Conservation (phyloP, 306 rosid species). For the Trifolium fragiferum region DNA sequence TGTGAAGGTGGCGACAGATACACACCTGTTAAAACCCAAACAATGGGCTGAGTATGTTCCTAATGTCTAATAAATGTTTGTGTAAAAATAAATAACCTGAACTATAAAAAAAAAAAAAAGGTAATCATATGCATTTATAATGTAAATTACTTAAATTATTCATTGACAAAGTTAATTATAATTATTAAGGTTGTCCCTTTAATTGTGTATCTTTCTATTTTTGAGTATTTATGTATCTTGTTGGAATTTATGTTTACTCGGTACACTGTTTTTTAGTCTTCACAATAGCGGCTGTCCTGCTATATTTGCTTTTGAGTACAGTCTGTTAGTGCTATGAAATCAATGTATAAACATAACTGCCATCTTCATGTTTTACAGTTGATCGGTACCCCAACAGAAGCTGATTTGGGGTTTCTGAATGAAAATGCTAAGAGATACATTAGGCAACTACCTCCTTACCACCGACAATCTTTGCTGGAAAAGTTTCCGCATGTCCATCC, state of each 20-base stretch:
- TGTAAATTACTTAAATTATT: neutral
- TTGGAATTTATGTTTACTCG: too few species aligned
- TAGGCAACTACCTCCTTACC: conserved; percentile 73
- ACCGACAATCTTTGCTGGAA: conserved; percentile 83
- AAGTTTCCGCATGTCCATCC: conserved; percentile 96
- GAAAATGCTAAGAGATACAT: conserved; percentile 98
- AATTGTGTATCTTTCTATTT: neutral
- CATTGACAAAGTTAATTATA: neutral
- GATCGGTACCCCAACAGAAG: conserved; percentile 98
- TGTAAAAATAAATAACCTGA: neutral
- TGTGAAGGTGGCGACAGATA: neutral
- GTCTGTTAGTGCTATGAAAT: conserved; percentile 15
- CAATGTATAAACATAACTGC: conserved; percentile 26
- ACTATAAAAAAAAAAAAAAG: neutral
- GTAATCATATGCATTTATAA: neutral
- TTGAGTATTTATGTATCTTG: too few species aligned
- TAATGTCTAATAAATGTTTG: neutral
- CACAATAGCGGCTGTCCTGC: neutral
- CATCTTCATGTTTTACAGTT: conserved; percentile 62
- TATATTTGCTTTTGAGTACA: neutral
- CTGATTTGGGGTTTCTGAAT: conserved; percentile 84
- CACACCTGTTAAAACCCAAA: neutral
- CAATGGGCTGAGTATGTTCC: neutral
- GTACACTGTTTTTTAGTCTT: too few species aligned
- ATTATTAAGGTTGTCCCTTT: neutral